Base-by-base conservation (phyloP, 2,329 filamentous ascomycete genomes). In the Westerdykella ornata region DNA sequence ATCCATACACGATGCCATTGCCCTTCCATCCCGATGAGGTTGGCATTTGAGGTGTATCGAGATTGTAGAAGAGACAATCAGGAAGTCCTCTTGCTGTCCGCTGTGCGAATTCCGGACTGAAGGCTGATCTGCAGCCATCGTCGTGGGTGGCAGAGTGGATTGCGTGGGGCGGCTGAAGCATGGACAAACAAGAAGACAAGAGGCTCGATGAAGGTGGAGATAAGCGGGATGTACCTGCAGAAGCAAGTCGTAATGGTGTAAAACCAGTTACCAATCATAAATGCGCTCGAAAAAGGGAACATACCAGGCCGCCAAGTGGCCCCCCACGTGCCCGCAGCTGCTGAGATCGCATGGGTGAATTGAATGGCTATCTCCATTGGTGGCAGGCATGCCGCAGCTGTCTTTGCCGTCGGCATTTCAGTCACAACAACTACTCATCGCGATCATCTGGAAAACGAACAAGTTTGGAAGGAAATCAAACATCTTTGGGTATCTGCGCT, bases 151-250 rank as follows among this genome's bases (percentile, higher is more conserved):
- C 41, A 48, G 36, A 43, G 49, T 44, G 49, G 42, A 35, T 44
- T 52, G 29, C 56, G 56, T 59, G 56, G 58, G 58, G 57, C 57
- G 22, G 22, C 22, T 49, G 32, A 37, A 39, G 22, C 18, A 28
- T 32, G 37, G 47, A 28, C 45, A 51, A 52, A 55, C 56, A 55
- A 44, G 53, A 50, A 48, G 50, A 41, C 26, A 20, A 28, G 33
- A 45, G 47, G 47, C 49, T 41, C 52, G 42, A 44, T 51, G 50
- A 43, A 40, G 41, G 45, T 48, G 47, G 44, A 45, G 47, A 49
- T 49, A 49, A 43, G 44, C 44, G 44, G 43, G 29, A 51, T 19
- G 43, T 47, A 41, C 47, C 47, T 47, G 47, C 47, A 49, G 44
- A 45, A 39, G 47, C 43, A 46, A 47, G 41, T 47, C 41, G 42